Conservation (phyloP, 768 basidiomycete genomes). For the Clavulina sp. region DNA sequence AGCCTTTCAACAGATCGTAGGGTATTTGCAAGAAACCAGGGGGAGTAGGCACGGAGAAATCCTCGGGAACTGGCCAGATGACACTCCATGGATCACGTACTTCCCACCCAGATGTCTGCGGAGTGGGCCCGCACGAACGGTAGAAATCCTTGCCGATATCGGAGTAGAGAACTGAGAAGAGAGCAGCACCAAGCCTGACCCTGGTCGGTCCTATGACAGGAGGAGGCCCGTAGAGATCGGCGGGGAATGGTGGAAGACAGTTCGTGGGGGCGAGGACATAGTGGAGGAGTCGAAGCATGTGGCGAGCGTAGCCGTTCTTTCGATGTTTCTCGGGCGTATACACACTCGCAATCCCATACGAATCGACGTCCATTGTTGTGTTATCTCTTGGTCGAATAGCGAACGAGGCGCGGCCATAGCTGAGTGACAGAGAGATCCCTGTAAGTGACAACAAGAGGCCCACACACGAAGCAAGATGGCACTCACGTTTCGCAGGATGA, state of each 20-base stretch:
- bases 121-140: constrained; percentile 22
- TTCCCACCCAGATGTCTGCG: constrained; percentile 28
- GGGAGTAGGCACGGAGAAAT: not conserved
- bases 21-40: too few relatives aligned
- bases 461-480: not conserved
- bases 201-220: constrained; percentile 20
- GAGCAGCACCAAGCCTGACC: constrained; percentile 21
- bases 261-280: constrained; percentile 28
- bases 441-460: too few relatives aligned
- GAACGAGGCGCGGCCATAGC: not conserved
- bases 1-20: not conserved
- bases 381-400: not conserved
- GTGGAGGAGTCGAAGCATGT: constrained; percentile 51
- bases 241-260: constrained; percentile 23
- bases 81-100: constrained; percentile 23
- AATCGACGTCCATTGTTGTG: not conserved
- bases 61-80: constrained; percentile 22
- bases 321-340: not conserved
- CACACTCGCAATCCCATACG: constrained; percentile 1
- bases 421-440: not conserved
- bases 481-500: constrained; percentile 1
- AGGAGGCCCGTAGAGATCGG: constrained; percentile 25
- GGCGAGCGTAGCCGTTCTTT: constrained; percentile 26
- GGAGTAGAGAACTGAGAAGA: constrained; percentile 35
- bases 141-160: constrained; percentile 36